Evolutionary conservation across 2,329 filamentous ascomycete species (phyloP), one percentile per base, ranked within the genome.

Genomic region (Colletotrichum tofieldiae): DNA sequence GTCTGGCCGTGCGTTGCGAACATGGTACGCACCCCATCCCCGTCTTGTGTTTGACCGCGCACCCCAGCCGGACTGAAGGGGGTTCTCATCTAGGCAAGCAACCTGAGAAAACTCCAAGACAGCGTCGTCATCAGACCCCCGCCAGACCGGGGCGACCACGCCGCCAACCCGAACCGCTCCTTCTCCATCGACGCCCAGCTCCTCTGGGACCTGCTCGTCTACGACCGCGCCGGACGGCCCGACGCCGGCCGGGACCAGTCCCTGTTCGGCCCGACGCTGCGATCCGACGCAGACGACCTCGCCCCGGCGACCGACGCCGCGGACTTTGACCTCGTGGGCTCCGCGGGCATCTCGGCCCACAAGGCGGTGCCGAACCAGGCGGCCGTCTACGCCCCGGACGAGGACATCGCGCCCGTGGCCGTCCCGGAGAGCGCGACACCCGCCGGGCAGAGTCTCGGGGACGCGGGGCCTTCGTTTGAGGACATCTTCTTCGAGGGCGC

Each of bases 311-410:
- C 51, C 32, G 75, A 74, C 0, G 78, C 78, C 7, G 78, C 77
- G 1, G 81, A 81, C 41, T 82, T 81, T 37, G 76, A 80, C 26
- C 76, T 84, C 3, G 79, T 84, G 39, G 82, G 82, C 9, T 83
- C 81, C 0, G 79, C 79, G 12, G 81, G 82, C 2, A 82, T 84
- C 7, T 81, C 80, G 3, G 81, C 79, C 0, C 82, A 84, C 74
- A 81, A 80, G 58, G 77, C 81, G 1, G 81, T 82, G n/a, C 78
- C 79, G 0, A 75, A 78, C 29, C 77, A 83, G 23, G 77, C 77
- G 20, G 79, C 80, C 0, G 79, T 77, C 0, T 82, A 82, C 59
- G 80, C 82, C 1, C 81, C 82, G 0, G 77, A 81, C 29, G 77
- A 79, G 6, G 73, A 74, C 4, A 59, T 43, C 0, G 51, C 70